These are phyloP conservation scores for Tagetes patula DNA, from an alignment of 129 eudicot genomes.

Conservation along the genomic window DNA sequence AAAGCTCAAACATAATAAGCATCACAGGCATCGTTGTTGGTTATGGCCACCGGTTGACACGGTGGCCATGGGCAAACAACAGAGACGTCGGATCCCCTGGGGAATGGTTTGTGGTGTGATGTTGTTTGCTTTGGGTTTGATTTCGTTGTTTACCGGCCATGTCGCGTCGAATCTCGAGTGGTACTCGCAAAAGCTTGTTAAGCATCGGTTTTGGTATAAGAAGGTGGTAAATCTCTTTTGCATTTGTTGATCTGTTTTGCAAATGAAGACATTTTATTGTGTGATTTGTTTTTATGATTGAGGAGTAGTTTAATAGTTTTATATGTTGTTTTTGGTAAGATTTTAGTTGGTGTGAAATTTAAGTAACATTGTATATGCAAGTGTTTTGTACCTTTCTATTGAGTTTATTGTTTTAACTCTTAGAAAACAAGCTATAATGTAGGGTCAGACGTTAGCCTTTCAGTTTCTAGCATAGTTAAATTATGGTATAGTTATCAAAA, in stretches of 20 bases:
- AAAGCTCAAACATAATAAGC: slow-evolving; percentile 30
- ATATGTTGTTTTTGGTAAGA: neutral
- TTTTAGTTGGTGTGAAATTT: slow-evolving; percentile 12
- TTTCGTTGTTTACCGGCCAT: slow-evolving; percentile 38
- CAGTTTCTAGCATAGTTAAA: neutral
- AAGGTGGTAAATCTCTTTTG: slow-evolving; percentile 39
- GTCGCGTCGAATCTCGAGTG: slow-evolving; percentile 43
- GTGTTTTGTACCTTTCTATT: slow-evolving; percentile 17
- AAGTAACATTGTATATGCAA: slow-evolving; percentile 1
- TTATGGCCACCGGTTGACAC: slow-evolving; percentile 44
- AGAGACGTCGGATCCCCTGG: slow-evolving; percentile 55
- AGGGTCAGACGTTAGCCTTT: neutral
- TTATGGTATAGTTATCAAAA: neutral
- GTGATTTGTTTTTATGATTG: neutral
- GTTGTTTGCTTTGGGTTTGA: slow-evolving; percentile 33
- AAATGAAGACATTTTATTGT: neutral
- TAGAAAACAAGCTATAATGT: slow-evolving; percentile 10
- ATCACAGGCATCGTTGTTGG: slow-evolving; percentile 34
- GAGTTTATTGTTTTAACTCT: slow-evolving; percentile 14
- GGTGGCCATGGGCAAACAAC: slow-evolving; percentile 32
- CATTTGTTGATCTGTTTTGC: neutral
- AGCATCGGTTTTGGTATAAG: slow-evolving; percentile 45
- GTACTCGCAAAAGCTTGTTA: slow-evolving; percentile 41
- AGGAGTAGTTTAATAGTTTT: slow-evolving; percentile 3
- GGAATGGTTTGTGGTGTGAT: slow-evolving; percentile 62